Conservation (phyloP, 768 basidiomycete species). For the Xerocomus brunneocitrinus region DNA sequence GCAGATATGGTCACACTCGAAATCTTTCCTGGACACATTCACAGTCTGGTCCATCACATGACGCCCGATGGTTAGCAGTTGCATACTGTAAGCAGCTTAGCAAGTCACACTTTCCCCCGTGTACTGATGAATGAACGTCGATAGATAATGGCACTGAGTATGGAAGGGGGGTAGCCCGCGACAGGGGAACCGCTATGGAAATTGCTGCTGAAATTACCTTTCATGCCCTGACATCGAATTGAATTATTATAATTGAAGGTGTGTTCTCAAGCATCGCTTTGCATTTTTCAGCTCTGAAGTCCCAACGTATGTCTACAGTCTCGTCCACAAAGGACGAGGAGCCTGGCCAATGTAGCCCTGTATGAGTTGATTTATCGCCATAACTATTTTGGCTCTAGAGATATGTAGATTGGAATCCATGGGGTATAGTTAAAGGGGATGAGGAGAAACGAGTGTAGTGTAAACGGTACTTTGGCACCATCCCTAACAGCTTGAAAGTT, state of each 20-base stretch:
- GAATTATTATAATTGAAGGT: constrained; percentile 6
- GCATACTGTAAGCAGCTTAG: constrained; percentile 24
- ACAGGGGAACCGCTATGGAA: constrained; percentile 30
- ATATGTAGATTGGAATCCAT: constrained; percentile 1
- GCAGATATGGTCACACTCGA: constrained; percentile 29
- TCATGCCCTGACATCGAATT: constrained; percentile 22
- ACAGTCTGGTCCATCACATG: constrained; percentile 21
- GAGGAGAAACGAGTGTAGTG: not conserved
- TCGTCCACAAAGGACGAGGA: not conserved
- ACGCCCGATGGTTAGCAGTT: constrained; percentile 22
- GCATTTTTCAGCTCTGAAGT: not conserved
- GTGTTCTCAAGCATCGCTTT: not conserved
- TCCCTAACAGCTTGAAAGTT: not conserved
- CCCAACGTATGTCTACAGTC: not conserved
- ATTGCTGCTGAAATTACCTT: constrained; percentile 25
- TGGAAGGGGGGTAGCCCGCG: constrained; percentile 22
- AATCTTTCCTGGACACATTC: constrained; percentile 19
- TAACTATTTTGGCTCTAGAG: not conserved
- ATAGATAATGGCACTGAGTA: constrained; percentile 26
- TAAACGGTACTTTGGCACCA: not conserved
- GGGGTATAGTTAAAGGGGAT: not conserved
- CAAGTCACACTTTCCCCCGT: not conserved
- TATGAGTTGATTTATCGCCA: constrained; percentile 3
- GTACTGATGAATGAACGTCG: not conserved
- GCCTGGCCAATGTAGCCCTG: not conserved